A percentile compares a stretch with the other conserved stretches of the same genome.
Conservation (phyloP, 768 basidiomycete genomes). For the Filobasidium floriforme region DNA sequence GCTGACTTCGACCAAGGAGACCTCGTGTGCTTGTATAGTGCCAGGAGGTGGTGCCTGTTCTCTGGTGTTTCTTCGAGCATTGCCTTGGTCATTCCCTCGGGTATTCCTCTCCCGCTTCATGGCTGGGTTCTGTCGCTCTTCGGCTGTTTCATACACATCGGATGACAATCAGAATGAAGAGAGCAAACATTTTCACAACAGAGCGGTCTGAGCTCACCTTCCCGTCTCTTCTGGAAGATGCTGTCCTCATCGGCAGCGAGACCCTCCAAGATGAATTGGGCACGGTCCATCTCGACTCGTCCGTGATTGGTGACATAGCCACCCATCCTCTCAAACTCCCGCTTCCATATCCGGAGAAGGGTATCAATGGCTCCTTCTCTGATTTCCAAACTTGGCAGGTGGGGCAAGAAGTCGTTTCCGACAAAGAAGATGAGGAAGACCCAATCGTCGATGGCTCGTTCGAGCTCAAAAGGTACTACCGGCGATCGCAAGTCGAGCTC, state of each 20-base stretch:
- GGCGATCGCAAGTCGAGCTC: constrained; percentile 76
- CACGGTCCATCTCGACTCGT: constrained; percentile 70
- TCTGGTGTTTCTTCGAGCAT: background rate
- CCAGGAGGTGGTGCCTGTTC: constrained; percentile 28
- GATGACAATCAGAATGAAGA: background rate
- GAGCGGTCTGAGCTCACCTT: constrained; percentile 57
- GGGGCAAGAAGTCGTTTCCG: constrained; percentile 98
- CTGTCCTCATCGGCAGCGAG: constrained; percentile 90
- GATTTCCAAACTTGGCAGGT: constrained; percentile 95
- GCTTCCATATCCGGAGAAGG: constrained; percentile 88
- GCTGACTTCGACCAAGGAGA: constrained; percentile 41
- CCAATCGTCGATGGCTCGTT: constrained; percentile 99
- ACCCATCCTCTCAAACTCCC: constrained; percentile 87
- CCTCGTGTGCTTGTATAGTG: constrained; percentile 39
- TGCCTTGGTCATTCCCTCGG: background rate
- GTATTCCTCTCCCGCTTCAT: constrained; percentile 72
- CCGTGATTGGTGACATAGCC: constrained; percentile 95
- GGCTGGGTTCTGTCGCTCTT: constrained; percentile 86
- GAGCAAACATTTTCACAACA: background rate
- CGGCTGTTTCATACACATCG: constrained; percentile 56
- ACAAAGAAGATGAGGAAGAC: constrained; percentile 99
- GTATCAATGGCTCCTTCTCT: constrained; percentile 99
- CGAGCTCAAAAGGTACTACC: constrained; percentile 81
- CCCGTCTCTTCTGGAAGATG: constrained; percentile 83
- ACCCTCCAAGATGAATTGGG: constrained; percentile 90